Percentiles rank a stretch among this genome's conserved stretches.
phyloP scores from a whole-genome alignment of 139 green algal genomes.

The Coelastrella sp. region DNA sequence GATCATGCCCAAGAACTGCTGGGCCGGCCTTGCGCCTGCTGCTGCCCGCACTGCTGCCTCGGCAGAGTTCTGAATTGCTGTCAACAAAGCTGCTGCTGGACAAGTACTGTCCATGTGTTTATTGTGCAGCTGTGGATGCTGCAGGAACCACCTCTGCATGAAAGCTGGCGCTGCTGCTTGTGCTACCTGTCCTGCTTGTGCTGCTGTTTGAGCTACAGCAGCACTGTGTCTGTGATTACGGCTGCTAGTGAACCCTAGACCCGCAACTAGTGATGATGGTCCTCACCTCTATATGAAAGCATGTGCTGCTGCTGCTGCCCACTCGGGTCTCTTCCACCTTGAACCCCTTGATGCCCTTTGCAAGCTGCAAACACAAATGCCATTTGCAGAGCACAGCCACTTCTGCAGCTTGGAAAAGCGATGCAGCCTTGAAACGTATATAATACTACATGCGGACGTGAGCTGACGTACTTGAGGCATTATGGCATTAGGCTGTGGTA shows the following conservation, averaged over 20 bases:
- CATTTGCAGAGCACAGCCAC: neutral
- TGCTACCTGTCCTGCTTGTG: neutral
- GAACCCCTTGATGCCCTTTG: constrained; percentile 14
- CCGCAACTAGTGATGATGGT: neutral
- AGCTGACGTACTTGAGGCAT: too few relatives aligned
- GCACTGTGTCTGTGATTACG: neutral
- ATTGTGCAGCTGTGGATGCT: neutral
- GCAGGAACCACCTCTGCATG: neutral
- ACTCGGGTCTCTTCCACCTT: neutral
- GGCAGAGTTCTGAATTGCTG: too few relatives aligned
- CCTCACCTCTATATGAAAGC: constrained; percentile 47
- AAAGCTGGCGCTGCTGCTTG: neutral
- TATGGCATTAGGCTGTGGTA: too few relatives aligned
- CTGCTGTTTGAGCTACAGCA: neutral
- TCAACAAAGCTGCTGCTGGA: too few relatives aligned
- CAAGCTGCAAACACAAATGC: constrained; percentile 8
- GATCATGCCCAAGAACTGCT: too few relatives aligned
- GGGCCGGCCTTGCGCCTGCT: neutral
- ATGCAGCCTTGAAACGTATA: too few relatives aligned
- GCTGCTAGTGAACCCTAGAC: neutral
- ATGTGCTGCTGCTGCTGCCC: neutral
- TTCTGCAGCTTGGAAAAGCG: neutral
- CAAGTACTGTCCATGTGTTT: neutral
- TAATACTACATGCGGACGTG: neutral
- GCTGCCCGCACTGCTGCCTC: constrained; percentile 6